Percentiles rank a stretch among this genome's conserved stretches.
phyloP scores from a whole-genome alignment of 306 rosid species.

The Cyamopsis tetragonoloba region DNA sequence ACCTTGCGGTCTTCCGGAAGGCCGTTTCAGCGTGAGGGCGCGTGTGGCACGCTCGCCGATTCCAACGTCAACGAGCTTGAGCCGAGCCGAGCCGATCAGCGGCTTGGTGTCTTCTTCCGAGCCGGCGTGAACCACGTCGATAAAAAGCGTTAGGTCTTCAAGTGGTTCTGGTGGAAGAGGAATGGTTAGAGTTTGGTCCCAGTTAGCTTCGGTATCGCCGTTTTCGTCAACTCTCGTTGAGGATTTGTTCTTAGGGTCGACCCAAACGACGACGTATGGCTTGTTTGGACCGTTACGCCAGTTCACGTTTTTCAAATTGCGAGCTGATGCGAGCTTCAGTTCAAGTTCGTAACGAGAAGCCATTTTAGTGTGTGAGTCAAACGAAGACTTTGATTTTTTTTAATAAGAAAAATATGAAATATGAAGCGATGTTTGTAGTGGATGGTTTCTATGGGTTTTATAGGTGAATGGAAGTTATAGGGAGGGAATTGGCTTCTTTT shows the following conservation, averaged over 20 bases:
- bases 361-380: too few species aligned
- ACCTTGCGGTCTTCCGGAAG: constrained; percentile 83
- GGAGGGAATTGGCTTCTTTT: background rate
- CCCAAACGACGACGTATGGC: constrained; percentile 90
- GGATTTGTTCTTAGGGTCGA: constrained; percentile 49
- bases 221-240: constrained; percentile 46
- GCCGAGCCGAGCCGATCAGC: constrained; percentile 71
- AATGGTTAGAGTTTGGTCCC: constrained; percentile 62
- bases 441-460: background rate
- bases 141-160: constrained; percentile 45
- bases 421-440: background rate
- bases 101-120: constrained; percentile 63
- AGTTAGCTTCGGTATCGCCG: constrained; percentile 60
- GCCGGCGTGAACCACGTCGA: constrained; percentile 78
- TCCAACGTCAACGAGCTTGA: constrained; percentile 53
- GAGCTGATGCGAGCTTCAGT: constrained; percentile 50
- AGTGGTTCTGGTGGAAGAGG: constrained; percentile 46
- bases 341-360: constrained; percentile 63
- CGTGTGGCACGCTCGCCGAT: constrained; percentile 34
- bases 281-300: constrained; percentile 67
- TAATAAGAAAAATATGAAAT: background rate
- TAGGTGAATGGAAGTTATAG: background rate
- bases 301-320: constrained; percentile 70
- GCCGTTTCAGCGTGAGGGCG: constrained; percentile 55
- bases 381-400: too few species aligned